A percentile compares a stretch with the other conserved stretches of the same genome.
phyloP scores from a whole-genome alignment of 176 grass and related monocot genomes.

The Bothriochloa decipiens region DNA sequence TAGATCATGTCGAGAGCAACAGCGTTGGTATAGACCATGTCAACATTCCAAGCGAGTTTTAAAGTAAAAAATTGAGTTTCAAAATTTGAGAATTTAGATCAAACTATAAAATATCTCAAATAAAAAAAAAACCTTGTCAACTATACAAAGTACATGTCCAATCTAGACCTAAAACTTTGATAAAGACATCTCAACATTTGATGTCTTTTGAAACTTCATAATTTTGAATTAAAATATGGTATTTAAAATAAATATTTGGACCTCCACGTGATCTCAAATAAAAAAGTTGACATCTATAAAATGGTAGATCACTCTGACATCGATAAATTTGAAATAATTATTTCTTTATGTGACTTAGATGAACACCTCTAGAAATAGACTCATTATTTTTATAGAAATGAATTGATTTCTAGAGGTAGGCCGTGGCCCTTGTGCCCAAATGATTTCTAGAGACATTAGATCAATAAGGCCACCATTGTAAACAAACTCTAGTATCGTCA shows the following conservation, averaged over 20 bases:
- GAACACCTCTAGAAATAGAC: neutral
- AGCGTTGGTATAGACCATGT: no score
- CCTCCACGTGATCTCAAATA: neutral
- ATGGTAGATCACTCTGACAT: neutral
- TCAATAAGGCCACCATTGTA: neutral
- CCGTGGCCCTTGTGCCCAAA: neutral
- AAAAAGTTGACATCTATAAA: neutral
- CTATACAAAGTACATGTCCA: no score
- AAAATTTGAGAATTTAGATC: no score
- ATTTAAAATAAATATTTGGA: neutral
- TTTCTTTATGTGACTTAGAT: neutral
- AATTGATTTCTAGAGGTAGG: neutral
- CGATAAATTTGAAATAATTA: neutral
- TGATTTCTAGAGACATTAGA: neutral
- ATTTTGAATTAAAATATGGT: neutral
- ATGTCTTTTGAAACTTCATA: neutral
- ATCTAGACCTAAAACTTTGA: no score
- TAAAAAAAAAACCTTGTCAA: no score
- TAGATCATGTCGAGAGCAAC: no score
- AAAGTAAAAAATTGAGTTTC: no score
- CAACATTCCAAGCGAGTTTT: no score
- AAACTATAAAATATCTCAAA: no score
- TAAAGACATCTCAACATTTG: no score
- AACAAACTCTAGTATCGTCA: neutral
- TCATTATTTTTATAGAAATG: neutral